Percentiles rank a stretch among this genome's conserved stretches.
Conservation (phyloP, 2,329 filamentous ascomycete species). For the Rhynchosporium agropyri region DNA sequence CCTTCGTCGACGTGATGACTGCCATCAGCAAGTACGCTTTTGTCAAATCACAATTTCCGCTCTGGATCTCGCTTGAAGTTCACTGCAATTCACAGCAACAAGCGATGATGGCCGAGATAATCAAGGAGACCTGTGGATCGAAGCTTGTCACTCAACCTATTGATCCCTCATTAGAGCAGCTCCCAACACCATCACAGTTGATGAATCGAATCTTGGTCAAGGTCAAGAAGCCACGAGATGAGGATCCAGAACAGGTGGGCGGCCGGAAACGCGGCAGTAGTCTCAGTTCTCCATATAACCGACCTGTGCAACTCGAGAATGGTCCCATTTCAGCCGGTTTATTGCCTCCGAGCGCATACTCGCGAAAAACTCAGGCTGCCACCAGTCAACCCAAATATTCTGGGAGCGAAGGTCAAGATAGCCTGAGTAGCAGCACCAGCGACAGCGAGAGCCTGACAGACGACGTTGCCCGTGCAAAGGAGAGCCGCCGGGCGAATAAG, state of each 20-base stretch:
- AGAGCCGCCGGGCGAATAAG: constrained; percentile 62
- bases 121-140: constrained; percentile 81
- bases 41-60: constrained; percentile 78
- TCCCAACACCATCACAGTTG: constrained; percentile 86
- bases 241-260: constrained; percentile 46
- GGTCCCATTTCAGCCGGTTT: constrained; percentile 54
- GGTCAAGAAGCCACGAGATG: constrained; percentile 74
- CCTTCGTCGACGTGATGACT: constrained; percentile 88
- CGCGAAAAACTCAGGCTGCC: constrained; percentile 28
- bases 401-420: constrained; percentile 47
- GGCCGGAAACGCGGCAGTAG: constrained; percentile 66
- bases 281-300: constrained; percentile 75
- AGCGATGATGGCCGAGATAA: constrained; percentile 83
- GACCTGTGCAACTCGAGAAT: constrained; percentile 63
- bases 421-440: constrained; percentile 66
- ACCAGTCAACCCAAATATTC: constrained; percentile 32
- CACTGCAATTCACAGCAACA: constrained; percentile 88
- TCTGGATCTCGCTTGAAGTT: constrained; percentile 94
- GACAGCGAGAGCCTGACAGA: constrained; percentile 75
- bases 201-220: constrained; percentile 87
- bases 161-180: constrained; percentile 64
- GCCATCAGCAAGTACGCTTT: constrained; percentile 97
- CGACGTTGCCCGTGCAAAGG: constrained; percentile 50
- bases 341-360: constrained; percentile 54
- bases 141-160: constrained; percentile 77